Percentiles rank a stretch among this genome's conserved stretches.
Evolutionary conservation across 129 eudicot species (phyloP).

Genomic region (Apium graveolens): DNA sequence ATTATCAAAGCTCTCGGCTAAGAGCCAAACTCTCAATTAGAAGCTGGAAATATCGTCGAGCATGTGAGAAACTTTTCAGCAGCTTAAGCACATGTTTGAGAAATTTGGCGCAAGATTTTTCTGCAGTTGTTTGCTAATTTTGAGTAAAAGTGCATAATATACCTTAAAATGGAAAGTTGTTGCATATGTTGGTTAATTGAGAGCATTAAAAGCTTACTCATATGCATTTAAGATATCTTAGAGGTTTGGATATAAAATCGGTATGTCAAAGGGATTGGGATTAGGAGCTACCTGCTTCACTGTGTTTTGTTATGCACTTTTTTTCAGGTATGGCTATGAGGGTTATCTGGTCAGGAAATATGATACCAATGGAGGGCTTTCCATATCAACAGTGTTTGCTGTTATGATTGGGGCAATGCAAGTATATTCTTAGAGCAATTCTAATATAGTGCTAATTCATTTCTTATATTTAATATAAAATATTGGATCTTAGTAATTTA

Average conservation of each 20-base stretch:
- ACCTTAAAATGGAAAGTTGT: slow-evolving; percentile 76
- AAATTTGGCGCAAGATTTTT: slow-evolving; percentile 8
- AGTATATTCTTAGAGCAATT: no score
- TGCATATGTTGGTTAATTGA: slow-evolving; percentile 84
- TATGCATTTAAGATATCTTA: slow-evolving; percentile 64
- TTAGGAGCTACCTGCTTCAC: slow-evolving; percentile 91
- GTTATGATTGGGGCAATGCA: slow-evolving; percentile 98
- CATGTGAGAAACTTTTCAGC: slow-evolving; percentile 42
- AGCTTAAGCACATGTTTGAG: not conserved
- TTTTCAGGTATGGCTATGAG: slow-evolving; percentile 95
- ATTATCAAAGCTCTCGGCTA: slow-evolving; percentile 63
- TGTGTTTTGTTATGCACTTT: slow-evolving; percentile 90
- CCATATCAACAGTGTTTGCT: slow-evolving; percentile 89
- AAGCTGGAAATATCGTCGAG: slow-evolving; percentile 92
- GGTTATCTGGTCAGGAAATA: slow-evolving; percentile 90
- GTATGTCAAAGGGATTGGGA: slow-evolving; percentile 90
- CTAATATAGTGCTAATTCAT: no score
- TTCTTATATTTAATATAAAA: no score
- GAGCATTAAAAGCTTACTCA: slow-evolving; percentile 69
- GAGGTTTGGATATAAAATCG: slow-evolving; percentile 79
- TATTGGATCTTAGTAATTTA: no score
- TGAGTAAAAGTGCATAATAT: slow-evolving; percentile 51
- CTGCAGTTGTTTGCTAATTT: slow-evolving; percentile 27
- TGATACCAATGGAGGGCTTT: slow-evolving; percentile 93
- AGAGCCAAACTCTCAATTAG: slow-evolving; percentile 86